Evolutionary conservation across 2,329 filamentous ascomycete genomes (phyloP), one percentile per base, ranked within the genome.

Genomic region (Fusarium armeniacum): DNA sequence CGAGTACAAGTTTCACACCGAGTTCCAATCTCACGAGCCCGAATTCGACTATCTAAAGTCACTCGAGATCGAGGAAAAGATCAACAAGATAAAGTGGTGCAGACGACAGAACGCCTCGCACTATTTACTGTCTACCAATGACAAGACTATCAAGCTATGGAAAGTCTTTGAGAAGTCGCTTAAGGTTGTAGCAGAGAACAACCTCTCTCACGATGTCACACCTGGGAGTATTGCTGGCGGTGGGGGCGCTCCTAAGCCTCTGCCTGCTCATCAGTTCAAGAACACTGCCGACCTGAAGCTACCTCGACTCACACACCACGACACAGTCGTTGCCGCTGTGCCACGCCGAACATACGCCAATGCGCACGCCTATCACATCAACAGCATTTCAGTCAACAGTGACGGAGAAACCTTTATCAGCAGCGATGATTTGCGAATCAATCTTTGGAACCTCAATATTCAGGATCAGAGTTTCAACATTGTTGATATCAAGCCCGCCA

Each of bases 1-100:
- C 89, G 96, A 99, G 83, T 99, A 99, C 87, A 99, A 98, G 82
- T 99, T 99, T 81, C 96, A 99, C 82, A 99, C 96, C 81, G 96
- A 99, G 80, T 99, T 99, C 77, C 96, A 99, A 85, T 99, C 96
- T 76, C 96, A 99, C 84, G 96, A 99, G 80, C 96, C 96, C 69
- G 96, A 99, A 82, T 99, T 99, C 82, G 96, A 99, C 82, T 99
- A 99, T 81, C 89, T 99, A 72, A 99, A 99, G 83, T 99, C 96
- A 35, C 88, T 99, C 75, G 96, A 99, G 83, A 99, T 99, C 78
- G 96, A 99, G 87, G 96, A 99, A 83, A 99, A 99, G 85, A 99
- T 99, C 87, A 99, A 99, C 88, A 99, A 99, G 87, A 99, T 99
- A 84, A 99, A 98, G 83, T 99, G 96, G 96, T 99, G 96, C 82